Percentiles rank a stretch among this genome's conserved stretches.
phyloP scores from a whole-genome alignment of 2,329 filamentous ascomycete genomes.

The Emergomyces orientalis region DNA sequence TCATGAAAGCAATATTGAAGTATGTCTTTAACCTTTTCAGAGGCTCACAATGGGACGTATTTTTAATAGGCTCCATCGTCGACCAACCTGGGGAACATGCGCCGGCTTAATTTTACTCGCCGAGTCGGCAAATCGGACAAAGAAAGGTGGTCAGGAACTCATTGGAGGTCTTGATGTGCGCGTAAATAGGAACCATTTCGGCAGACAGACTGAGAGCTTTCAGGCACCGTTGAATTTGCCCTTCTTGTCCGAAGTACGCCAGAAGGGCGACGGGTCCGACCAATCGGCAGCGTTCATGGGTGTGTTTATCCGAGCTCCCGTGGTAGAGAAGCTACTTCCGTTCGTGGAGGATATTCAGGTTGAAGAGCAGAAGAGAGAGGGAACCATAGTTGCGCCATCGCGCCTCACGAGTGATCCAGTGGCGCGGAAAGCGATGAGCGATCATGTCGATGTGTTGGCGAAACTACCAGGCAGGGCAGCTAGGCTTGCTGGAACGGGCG shows the following conservation, averaged over 20 bases:
- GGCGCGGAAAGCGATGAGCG: conserved; percentile 37
- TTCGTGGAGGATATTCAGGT: conserved; percentile 42
- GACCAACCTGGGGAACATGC: conserved; percentile 91
- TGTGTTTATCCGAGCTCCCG: conserved; percentile 88
- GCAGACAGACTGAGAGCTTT: conserved; percentile 86
- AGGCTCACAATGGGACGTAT: background rate
- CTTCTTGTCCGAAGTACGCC: conserved; percentile 46
- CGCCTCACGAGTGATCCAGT: conserved; percentile 37
- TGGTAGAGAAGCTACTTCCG: conserved; percentile 72
- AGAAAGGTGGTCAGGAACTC: conserved; percentile 83
- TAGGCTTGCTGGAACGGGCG: conserved; percentile 39
- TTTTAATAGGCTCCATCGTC: conserved; percentile 53
- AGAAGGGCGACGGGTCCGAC: conserved; percentile 9
- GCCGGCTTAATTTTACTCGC: conserved; percentile 87
- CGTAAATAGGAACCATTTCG: conserved; percentile 91
- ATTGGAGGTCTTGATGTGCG: conserved; percentile 85
- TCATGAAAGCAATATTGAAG: background rate
- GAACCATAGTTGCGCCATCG: conserved; percentile 50
- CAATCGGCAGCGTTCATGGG: conserved; percentile 53
- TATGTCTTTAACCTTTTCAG: background rate
- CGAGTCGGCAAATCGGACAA: conserved; percentile 77
- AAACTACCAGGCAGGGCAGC: conserved; percentile 46
- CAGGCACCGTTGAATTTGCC: conserved; percentile 63
- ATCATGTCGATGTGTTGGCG: conserved; percentile 50
- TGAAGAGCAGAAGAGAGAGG: conserved; percentile 39